These are phyloP conservation scores for Anisogramma anomala DNA, from an alignment of 2,329 filamentous ascomycete genomes.

Conservation along the genomic window DNA sequence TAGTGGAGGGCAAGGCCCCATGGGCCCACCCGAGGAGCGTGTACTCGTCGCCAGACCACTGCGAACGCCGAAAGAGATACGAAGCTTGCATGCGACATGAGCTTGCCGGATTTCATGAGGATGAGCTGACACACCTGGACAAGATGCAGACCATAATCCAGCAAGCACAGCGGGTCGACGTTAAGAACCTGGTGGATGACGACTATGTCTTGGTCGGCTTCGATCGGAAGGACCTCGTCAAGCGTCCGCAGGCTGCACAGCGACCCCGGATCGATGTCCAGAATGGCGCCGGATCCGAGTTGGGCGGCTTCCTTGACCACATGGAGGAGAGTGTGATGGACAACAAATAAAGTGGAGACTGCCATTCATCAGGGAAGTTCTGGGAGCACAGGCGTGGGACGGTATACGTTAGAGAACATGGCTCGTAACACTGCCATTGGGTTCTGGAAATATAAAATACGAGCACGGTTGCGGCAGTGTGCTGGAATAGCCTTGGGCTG, in stretches of 20 bases:
- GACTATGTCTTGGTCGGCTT: not conserved
- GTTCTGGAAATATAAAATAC: too few species aligned
- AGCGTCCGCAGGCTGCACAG: not conserved
- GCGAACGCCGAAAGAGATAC: conserved; percentile 6
- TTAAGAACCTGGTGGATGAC: not conserved
- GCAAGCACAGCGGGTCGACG: not conserved
- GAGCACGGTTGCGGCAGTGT: too few species aligned
- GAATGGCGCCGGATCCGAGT: not conserved
- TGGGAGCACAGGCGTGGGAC: too few species aligned
- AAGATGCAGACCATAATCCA: not conserved
- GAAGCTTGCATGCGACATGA: conserved; percentile 7
- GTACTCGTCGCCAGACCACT: not conserved
- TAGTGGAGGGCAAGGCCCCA: not conserved
- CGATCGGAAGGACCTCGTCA: not conserved
- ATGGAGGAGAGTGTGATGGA: conserved; percentile 9
- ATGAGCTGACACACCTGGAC: conserved; percentile 1
- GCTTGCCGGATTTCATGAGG: conserved; percentile 6
- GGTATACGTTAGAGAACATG: too few species aligned
- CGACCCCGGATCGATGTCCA: not conserved
- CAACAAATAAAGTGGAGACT: not conserved
- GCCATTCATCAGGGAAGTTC: not conserved
- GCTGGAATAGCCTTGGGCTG: not conserved
- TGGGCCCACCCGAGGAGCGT: not conserved
- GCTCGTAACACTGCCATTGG: too few species aligned
- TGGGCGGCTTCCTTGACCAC: conserved; percentile 5